phyloP scores from a whole-genome alignment of 108 stramenopile species.

The Pseudonitzschia delicatissima region DNA sequence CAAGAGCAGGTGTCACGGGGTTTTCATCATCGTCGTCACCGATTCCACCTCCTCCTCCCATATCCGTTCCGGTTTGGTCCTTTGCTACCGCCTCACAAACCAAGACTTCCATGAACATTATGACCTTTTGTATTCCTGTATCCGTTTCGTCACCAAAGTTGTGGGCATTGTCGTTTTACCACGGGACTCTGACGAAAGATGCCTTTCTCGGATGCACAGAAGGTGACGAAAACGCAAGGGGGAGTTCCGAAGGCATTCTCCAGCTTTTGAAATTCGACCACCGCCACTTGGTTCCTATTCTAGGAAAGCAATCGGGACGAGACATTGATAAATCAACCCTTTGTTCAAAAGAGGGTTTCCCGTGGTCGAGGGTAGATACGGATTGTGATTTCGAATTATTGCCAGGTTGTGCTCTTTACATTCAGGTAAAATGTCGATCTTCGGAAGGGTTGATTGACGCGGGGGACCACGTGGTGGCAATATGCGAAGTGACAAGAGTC shows the following conservation, averaged over 20 bases:
- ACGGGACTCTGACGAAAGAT: slow-evolving; percentile 48
- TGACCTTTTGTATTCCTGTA: slow-evolving; percentile 59
- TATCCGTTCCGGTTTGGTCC: slow-evolving; percentile 59
- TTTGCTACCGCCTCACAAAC: slow-evolving; percentile 23
- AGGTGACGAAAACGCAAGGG: neutral
- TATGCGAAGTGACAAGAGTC: slow-evolving; percentile 45
- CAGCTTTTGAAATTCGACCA: slow-evolving; percentile 50
- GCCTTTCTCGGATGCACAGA: slow-evolving; percentile 29
- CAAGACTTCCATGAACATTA: slow-evolving; percentile 58
- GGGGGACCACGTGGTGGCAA: slow-evolving; percentile 60
- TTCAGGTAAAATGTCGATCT: slow-evolving; percentile 38
- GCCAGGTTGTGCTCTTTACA: slow-evolving; percentile 50
- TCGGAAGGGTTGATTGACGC: slow-evolving; percentile 33
- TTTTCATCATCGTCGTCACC: slow-evolving; percentile 30
- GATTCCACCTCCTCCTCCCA: slow-evolving; percentile 50
- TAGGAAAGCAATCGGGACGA: slow-evolving; percentile 55
- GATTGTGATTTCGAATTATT: slow-evolving; percentile 37
- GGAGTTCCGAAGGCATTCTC: slow-evolving; percentile 36
- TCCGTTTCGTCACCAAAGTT: slow-evolving; percentile 48
- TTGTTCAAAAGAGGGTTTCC: slow-evolving; percentile 33
- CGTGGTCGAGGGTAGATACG: slow-evolving; percentile 22
- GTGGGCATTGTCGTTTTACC: slow-evolving; percentile 53
- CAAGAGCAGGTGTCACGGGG: neutral
- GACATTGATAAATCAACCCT: slow-evolving; percentile 37
- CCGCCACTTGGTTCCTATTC: slow-evolving; percentile 40